Percentiles rank a stretch among this genome's conserved stretches.
Conservation (phyloP, 1,284 basidiomycete species). For the Fomitopsis schrenkii region DNA sequence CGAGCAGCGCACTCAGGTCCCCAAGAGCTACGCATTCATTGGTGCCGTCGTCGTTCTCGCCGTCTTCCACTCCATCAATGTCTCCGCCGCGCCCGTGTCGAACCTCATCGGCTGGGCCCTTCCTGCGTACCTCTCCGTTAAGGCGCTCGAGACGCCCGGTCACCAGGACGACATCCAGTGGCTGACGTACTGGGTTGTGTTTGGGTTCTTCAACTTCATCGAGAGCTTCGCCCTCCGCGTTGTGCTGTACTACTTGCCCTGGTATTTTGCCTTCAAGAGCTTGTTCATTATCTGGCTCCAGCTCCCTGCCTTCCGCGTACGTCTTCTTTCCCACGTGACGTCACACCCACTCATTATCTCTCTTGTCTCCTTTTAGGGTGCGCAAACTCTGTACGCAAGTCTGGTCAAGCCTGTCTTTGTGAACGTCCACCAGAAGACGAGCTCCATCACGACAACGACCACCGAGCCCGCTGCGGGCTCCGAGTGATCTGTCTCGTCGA, state of each 20-base stretch:
- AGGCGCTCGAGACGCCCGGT: slow-evolving; percentile 73
- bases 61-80: slow-evolving; percentile 78
- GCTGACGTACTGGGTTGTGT: slow-evolving; percentile 88
- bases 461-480: slow-evolving; percentile 33
- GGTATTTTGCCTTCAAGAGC: slow-evolving; percentile 91
- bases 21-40: slow-evolving; percentile 89
- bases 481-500: background rate
- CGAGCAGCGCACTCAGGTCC: slow-evolving; percentile 88
- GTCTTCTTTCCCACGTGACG: slow-evolving; percentile 29
- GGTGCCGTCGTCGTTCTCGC: slow-evolving; percentile 64
- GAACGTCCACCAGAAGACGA: slow-evolving; percentile 22
- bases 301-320: slow-evolving; percentile 74
- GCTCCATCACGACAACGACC: slow-evolving; percentile 15
- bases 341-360: slow-evolving; percentile 5
- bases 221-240: slow-evolving; percentile 73
- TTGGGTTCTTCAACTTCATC: slow-evolving; percentile 83
- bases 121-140: slow-evolving; percentile 84
- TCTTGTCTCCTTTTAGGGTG: slow-evolving; percentile 21
- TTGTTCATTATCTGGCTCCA: slow-evolving; percentile 86
- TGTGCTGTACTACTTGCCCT: slow-evolving; percentile 80
- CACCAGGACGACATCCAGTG: slow-evolving; percentile 81
- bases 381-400: slow-evolving; percentile 26
- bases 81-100: slow-evolving; percentile 77
- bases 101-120: slow-evolving; percentile 84
- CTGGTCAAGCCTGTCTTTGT: slow-evolving; percentile 28